Evolutionary conservation across 495 filamentous ascomycete species (phyloP).

Genomic region (Lasiosphaeria miniovina): DNA sequence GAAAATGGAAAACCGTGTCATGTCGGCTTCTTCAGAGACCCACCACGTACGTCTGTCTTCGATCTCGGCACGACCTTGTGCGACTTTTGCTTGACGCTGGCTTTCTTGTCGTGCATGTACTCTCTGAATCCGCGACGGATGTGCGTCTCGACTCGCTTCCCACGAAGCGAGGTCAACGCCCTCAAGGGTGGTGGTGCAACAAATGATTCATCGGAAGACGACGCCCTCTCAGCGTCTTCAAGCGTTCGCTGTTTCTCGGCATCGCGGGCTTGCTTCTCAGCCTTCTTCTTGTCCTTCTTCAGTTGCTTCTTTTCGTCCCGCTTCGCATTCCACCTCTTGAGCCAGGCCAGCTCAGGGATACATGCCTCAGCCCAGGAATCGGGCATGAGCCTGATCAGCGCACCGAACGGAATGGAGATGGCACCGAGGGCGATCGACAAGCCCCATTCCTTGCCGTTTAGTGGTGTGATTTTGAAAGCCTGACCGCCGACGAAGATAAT

Average conservation of each 20-base stretch:
- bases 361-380: slow-evolving; percentile 44
- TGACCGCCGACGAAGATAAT: slow-evolving; percentile 73
- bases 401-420: slow-evolving; percentile 68
- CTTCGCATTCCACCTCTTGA: slow-evolving; percentile 1
- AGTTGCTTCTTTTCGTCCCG: slow-evolving; percentile 6
- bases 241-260: background rate
- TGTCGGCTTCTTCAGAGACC: background rate
- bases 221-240: background rate
- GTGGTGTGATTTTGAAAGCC: slow-evolving; percentile 63
- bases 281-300: slow-evolving; percentile 1
- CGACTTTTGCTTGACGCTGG: slow-evolving; percentile 20
- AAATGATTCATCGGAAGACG: slow-evolving; percentile 11
- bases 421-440: slow-evolving; percentile 68
- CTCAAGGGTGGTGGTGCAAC: slow-evolving; percentile 18
- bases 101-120: slow-evolving; percentile 32
- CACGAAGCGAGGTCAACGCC: slow-evolving; percentile 22
- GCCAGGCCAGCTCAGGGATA: slow-evolving; percentile 20
- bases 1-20: no score
- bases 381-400: slow-evolving; percentile 56
- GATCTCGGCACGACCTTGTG: background rate
- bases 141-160: slow-evolving; percentile 21
- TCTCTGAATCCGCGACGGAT: slow-evolving; percentile 25
- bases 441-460: slow-evolving; percentile 67
- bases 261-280: background rate
- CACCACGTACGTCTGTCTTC: background rate